Conservation (phyloP, 2,329 filamentous ascomycete genomes). For the Fusarium abutilonis region DNA sequence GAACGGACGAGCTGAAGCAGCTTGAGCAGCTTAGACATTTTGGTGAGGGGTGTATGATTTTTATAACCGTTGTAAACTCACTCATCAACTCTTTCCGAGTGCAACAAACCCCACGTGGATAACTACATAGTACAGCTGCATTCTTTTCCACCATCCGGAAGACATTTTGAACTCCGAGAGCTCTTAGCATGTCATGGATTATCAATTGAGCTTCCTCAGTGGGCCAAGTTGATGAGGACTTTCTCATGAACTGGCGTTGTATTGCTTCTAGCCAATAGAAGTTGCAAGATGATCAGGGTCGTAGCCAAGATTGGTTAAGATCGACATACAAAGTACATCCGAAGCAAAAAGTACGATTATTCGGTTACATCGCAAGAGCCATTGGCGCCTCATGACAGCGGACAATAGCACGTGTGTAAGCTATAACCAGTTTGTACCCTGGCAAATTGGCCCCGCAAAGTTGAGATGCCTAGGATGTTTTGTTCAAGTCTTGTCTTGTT, state of each 20-base stretch:
- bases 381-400: slow-evolving; percentile 39
- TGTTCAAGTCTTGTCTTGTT: slow-evolving; percentile 16
- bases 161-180: slow-evolving; percentile 23
- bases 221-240: slow-evolving; percentile 35
- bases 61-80: slow-evolving; percentile 31
- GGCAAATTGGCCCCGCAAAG: slow-evolving; percentile 26
- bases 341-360: slow-evolving; percentile 25
- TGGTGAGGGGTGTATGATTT: slow-evolving; percentile 30
- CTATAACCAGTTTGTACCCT: slow-evolving; percentile 21
- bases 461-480: slow-evolving; percentile 11
- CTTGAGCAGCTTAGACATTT: slow-evolving; percentile 28
- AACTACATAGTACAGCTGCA: background rate
- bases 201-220: slow-evolving; percentile 38
- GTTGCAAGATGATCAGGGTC: slow-evolving; percentile 19
- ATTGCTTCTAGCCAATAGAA: slow-evolving; percentile 33
- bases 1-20: slow-evolving; percentile 25
- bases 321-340: slow-evolving; percentile 23
- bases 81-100: background rate
- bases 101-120: slow-evolving; percentile 36
- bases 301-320: slow-evolving; percentile 31
- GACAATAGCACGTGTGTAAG: slow-evolving; percentile 40
- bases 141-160: slow-evolving; percentile 24
- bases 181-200: slow-evolving; percentile 24
- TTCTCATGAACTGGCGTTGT: slow-evolving; percentile 28
- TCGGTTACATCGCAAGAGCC: slow-evolving; percentile 17